Evolutionary conservation across 2,329 filamentous ascomycete genomes (phyloP).

Genomic region (Aspergillus unguis): DNA sequence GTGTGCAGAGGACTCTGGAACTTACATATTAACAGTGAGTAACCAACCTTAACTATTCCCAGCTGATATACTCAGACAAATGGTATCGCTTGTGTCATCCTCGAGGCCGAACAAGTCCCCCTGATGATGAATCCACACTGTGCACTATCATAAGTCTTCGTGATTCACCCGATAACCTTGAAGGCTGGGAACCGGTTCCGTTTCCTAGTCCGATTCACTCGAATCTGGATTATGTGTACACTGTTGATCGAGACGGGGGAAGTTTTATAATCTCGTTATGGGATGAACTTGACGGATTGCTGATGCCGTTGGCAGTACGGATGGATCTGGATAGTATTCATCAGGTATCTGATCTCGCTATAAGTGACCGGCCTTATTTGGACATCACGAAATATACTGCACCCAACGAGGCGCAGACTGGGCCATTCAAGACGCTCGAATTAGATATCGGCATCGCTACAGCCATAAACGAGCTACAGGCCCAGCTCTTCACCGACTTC

Average conservation of each 20-base stretch:
- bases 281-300: background rate
- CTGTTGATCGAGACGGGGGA: conserved; percentile 22
- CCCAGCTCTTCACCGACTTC: conserved; percentile 22
- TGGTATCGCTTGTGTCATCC: conserved; percentile 22
- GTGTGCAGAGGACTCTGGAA: too few relatives aligned
- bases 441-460: conserved; percentile 20
- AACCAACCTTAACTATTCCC: too few relatives aligned
- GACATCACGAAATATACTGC: background rate
- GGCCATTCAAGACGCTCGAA: conserved; percentile 3
- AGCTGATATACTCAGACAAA: background rate
- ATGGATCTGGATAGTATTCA: background rate
- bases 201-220: conserved; percentile 23
- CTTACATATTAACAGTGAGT: too few relatives aligned
- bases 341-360: background rate
- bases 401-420: background rate
- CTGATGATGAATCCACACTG: background rate
- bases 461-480: conserved; percentile 27
- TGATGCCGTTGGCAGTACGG: background rate
- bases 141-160: conserved; percentile 1
- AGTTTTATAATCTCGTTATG: conserved; percentile 17
- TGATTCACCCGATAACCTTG: conserved; percentile 10
- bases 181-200: conserved; percentile 20
- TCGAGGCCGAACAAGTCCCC: background rate
- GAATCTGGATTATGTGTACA: conserved; percentile 25
- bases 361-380: background rate